Evolutionary conservation across 441 rosid species (phyloP).

Genomic region (Rhodomyrtus psidioides): DNA sequence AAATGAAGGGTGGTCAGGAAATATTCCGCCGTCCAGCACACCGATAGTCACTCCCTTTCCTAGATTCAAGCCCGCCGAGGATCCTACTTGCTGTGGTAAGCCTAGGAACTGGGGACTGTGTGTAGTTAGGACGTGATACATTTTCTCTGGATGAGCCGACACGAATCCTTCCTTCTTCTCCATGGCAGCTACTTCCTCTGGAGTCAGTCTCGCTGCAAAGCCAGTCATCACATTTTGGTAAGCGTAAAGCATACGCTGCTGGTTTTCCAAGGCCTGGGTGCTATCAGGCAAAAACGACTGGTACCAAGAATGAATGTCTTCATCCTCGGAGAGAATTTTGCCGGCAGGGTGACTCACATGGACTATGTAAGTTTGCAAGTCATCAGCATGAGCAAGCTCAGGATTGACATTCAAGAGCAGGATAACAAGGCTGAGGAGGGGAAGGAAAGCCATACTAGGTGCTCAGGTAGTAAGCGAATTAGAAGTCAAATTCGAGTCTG

Average conservation of each 20-base stretch:
- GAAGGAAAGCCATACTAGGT: not conserved
- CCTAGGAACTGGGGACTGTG: constrained; percentile 32
- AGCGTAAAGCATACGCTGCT: constrained; percentile 17
- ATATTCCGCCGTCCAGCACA: constrained; percentile 33
- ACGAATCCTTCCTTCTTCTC: constrained; percentile 25
- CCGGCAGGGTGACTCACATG: constrained; percentile 22
- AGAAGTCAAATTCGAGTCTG: not conserved
- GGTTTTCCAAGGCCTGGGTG: not conserved
- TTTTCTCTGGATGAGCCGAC: constrained; percentile 18
- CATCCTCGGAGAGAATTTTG: not conserved
- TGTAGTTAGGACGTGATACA: constrained; percentile 17
- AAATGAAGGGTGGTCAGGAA: constrained; percentile 38
- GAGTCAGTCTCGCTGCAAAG: constrained; percentile 32
- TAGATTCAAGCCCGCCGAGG: constrained; percentile 22
- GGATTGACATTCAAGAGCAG: constrained; percentile 8
- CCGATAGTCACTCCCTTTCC: constrained; percentile 41
- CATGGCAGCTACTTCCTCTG: constrained; percentile 21
- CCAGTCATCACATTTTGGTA: constrained; percentile 30
- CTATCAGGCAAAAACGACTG: constrained; percentile 28
- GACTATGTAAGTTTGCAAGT: constrained; percentile 29
- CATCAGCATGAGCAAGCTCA: constrained; percentile 2
- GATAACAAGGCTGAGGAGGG: constrained; percentile 7
- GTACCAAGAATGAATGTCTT: constrained; percentile 24
- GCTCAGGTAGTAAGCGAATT: not conserved
- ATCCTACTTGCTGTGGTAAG: constrained; percentile 13